A percentile compares a stretch with the other conserved stretches of the same genome.
phyloP scores from a whole-genome alignment of 225 moss, liverwort and hornwort species.

The Asterella californica region DNA sequence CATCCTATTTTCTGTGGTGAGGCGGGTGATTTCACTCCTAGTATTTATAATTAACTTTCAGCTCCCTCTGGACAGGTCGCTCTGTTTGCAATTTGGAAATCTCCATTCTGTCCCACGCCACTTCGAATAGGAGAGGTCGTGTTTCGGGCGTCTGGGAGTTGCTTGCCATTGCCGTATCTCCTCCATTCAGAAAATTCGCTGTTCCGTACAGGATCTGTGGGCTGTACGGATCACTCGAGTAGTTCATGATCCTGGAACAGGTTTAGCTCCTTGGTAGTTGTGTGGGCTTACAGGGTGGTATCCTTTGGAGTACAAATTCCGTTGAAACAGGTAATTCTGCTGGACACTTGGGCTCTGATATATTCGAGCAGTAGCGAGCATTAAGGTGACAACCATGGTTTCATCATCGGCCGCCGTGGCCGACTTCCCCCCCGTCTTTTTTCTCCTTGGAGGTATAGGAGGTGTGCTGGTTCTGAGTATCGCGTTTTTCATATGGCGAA shows the following conservation, averaged over 20 bases:
- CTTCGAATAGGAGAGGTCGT: background rate
- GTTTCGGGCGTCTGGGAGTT: background rate
- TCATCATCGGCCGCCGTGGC: slow-evolving; percentile 34
- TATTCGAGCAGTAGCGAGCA: slow-evolving; percentile 8
- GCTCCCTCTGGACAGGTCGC: background rate
- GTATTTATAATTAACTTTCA: background rate
- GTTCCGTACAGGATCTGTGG: background rate
- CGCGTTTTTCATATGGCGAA: slow-evolving; percentile 39
- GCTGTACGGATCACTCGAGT: background rate
- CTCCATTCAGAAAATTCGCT: background rate
- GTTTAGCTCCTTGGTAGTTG: background rate
- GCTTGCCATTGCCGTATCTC: too few species aligned
- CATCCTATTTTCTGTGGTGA: background rate
- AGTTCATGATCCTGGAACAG: background rate
- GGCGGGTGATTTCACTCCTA: background rate
- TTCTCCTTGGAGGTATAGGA: slow-evolving; percentile 39
- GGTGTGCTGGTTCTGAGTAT: slow-evolving; percentile 33
- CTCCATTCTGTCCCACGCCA: background rate
- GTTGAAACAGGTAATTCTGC: background rate
- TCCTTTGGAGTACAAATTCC: background rate
- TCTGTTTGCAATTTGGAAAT: background rate
- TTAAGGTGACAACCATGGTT: slow-evolving; percentile 32
- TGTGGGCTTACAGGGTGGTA: slow-evolving; percentile 12
- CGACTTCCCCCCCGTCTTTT: slow-evolving; percentile 27
- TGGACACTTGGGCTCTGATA: background rate